A percentile compares a stretch with the other conserved stretches of the same genome.
Evolutionary conservation across 129 eudicot genomes (phyloP).

Genomic region (Pulicaria dysenterica): DNA sequence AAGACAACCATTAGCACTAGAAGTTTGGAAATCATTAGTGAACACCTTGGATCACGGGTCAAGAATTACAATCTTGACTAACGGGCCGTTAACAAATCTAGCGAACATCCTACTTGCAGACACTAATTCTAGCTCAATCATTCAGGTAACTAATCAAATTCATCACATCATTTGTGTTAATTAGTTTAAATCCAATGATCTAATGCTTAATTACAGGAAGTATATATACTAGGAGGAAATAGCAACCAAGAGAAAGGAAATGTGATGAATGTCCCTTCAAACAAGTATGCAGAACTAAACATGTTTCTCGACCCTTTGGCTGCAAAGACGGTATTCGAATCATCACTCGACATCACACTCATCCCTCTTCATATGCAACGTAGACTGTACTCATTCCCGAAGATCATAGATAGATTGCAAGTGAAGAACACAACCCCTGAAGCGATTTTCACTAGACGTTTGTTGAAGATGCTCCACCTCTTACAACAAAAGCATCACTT

Average conservation of each 20-base stretch:
- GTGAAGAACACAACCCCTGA: constrained; percentile 55
- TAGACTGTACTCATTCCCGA: constrained; percentile 39
- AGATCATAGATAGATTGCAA: constrained; percentile 39
- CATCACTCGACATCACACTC: constrained; percentile 61
- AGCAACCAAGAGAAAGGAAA: constrained; percentile 52
- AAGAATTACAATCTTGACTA: constrained; percentile 62
- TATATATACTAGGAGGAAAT: constrained; percentile 69
- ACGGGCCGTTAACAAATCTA: constrained; percentile 82
- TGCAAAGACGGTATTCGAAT: constrained; percentile 63
- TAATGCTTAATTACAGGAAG: constrained; percentile 52
- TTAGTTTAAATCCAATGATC: neutral
- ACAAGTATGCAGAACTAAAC: constrained; percentile 68
- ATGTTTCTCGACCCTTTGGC: constrained; percentile 90
- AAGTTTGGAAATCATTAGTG: constrained; percentile 65
- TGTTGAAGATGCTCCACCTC: constrained; percentile 47
- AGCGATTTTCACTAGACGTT: constrained; percentile 46
- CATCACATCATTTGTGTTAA: neutral
- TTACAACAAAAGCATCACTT: constrained; percentile 42
- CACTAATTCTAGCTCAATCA: constrained; percentile 44
- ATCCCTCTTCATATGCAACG: constrained; percentile 62
- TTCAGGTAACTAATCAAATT: constrained; percentile 50
- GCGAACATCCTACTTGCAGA: constrained; percentile 66
- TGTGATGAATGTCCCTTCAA: constrained; percentile 59
- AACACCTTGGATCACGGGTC: constrained; percentile 50
- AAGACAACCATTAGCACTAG: constrained; percentile 66